These are phyloP conservation scores for Fusarium hostae DNA, from an alignment of 2,329 filamentous ascomycete species.

Conservation along the genomic window DNA sequence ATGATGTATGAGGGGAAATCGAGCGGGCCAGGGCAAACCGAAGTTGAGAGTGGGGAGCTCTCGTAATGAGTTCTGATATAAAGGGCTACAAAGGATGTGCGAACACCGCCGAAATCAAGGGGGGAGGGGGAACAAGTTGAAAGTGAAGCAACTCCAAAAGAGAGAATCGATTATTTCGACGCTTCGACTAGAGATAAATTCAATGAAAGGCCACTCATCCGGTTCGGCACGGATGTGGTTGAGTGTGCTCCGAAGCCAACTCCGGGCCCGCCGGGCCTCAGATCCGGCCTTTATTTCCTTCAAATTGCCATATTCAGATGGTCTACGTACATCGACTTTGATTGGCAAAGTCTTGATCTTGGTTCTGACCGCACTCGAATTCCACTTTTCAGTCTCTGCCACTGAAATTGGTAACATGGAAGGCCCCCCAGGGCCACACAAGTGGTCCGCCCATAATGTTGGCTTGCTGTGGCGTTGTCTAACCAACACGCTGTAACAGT, in stretches of 20 bases:
- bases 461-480: constrained; percentile 38
- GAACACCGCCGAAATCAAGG: background rate
- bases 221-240: constrained; percentile 25
- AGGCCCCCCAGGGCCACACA: background rate
- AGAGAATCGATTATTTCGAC: background rate
- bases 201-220: background rate
- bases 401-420: background rate
- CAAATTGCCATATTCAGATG: background rate
- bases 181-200: constrained; percentile 14
- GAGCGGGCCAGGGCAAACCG: constrained; percentile 15
- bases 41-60: constrained; percentile 13
- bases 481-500: constrained; percentile 37
- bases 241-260: constrained; percentile 17
- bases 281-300: constrained; percentile 27
- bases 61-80: background rate
- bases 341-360: background rate
- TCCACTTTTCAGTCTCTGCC: background rate
- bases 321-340: background rate
- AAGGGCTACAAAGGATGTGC: background rate
- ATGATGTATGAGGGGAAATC: constrained; percentile 26
- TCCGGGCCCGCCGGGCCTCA: constrained; percentile 39
- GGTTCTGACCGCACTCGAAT: background rate
- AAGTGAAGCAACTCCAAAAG: background rate
- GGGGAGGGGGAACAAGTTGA: background rate
- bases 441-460: constrained; percentile 18